Evolutionary conservation across 225 moss, liverwort and hornwort genomes (phyloP).

Genomic region (Sphagnum tenellum): DNA sequence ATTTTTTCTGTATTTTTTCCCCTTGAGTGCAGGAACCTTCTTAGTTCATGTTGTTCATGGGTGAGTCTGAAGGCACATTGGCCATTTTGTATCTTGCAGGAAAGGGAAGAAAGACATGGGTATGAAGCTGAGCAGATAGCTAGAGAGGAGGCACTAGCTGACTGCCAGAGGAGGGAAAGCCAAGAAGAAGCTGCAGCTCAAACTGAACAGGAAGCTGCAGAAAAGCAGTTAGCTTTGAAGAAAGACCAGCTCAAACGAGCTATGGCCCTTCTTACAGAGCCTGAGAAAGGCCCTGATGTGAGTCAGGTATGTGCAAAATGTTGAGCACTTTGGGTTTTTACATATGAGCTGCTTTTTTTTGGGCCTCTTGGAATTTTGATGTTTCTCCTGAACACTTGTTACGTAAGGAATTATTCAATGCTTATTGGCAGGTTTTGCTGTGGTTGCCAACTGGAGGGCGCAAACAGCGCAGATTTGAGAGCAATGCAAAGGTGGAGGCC

Average conservation of each 20-base stretch:
- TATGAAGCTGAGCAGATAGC: slow-evolving; percentile 14
- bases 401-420: no score
- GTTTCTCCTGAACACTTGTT: no score
- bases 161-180: slow-evolving; percentile 15
- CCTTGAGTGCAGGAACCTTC: no score
- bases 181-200: slow-evolving; percentile 15
- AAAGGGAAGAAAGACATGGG: slow-evolving; percentile 25
- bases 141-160: no score
- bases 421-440: slow-evolving; percentile 60
- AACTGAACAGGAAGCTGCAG: background rate
- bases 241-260: slow-evolving; percentile 16
- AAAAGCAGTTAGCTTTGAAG: slow-evolving; percentile 21
- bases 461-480: slow-evolving; percentile 81
- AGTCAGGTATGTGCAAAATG: slow-evolving; percentile 9
- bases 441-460: slow-evolving; percentile 89
- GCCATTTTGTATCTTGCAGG: slow-evolving; percentile 3
- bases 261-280: slow-evolving; percentile 12
- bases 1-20: no score
- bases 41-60: no score
- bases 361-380: no score
- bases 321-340: no score
- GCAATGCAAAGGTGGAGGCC: slow-evolving; percentile 51
- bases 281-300: slow-evolving; percentile 20
- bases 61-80: no score
- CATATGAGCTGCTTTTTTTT: no score